Evolutionary conservation across 495 filamentous ascomycete species (phyloP).

Genomic region (Penicillium paxilli): DNA sequence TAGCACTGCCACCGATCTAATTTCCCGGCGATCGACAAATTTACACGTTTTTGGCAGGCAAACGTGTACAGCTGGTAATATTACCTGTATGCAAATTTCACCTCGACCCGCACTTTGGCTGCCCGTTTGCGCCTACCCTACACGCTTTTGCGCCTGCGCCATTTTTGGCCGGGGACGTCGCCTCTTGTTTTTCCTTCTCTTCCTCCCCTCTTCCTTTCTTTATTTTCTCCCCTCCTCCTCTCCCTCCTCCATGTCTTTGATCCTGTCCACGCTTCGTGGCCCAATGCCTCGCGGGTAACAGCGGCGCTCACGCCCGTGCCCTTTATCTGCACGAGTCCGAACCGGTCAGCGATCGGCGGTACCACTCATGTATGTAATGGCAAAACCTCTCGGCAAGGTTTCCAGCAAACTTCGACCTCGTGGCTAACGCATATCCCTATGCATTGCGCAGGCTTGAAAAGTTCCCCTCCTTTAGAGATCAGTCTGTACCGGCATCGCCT

Average conservation of each 20-base stretch:
- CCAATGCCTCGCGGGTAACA: constrained; percentile 25
- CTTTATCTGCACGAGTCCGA: constrained; percentile 16
- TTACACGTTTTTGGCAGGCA: constrained; percentile 1
- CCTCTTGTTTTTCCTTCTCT: background rate
- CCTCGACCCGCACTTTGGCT: background rate
- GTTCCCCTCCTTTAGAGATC: constrained; percentile 16
- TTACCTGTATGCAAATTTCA: background rate
- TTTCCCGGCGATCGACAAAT: background rate
- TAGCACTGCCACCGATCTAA: background rate
- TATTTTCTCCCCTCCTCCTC: background rate
- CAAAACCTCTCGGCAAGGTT: background rate
- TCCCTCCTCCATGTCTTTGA: background rate
- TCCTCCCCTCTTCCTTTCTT: background rate
- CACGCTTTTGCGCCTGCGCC: background rate
- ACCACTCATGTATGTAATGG: constrained; percentile 9
- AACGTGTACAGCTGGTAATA: background rate
- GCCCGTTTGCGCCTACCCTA: background rate
- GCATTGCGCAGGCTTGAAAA: constrained; percentile 15
- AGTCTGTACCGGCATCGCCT: constrained; percentile 7
- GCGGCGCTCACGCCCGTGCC: constrained; percentile 14
- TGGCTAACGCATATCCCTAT: constrained; percentile 2
- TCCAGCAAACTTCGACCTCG: background rate
- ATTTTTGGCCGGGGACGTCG: too few relatives aligned
- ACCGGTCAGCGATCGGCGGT: constrained; percentile 15
- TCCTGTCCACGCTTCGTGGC: constrained; percentile 6